Conservation (phyloP, 805 yeast genomes). For the Nadsonia fulvescens region DNA sequence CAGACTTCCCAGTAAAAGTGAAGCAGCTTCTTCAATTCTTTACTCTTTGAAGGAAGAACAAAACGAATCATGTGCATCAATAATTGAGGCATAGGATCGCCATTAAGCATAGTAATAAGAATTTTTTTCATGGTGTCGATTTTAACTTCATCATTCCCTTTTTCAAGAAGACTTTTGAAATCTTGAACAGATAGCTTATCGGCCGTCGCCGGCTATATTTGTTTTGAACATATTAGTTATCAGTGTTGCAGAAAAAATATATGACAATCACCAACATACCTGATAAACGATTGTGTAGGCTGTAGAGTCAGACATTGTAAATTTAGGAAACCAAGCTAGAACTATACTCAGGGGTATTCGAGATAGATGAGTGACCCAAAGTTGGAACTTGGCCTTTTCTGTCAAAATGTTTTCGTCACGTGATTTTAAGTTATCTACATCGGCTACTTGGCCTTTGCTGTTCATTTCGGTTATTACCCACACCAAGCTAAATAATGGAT, state of each 20-base stretch:
- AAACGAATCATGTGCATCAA: conserved; percentile 94
- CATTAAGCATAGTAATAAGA: conserved; percentile 72
- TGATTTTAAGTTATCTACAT: no score
- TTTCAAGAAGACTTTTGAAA: conserved; percentile 63
- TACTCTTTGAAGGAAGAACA: conserved; percentile 89
- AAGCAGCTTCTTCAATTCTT: conserved; percentile 77
- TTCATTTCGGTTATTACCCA: no score
- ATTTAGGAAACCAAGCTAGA: no score
- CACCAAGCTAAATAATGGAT: no score
- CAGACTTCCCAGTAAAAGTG: conserved; percentile 97
- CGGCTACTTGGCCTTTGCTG: no score
- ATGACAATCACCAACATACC: conserved; percentile 8
- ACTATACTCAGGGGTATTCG: no score
- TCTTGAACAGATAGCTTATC: conserved; percentile 41
- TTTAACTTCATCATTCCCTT: conserved; percentile 75
- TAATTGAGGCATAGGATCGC: conserved; percentile 80
- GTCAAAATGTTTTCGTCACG: no score
- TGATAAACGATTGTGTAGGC: conserved; percentile 15
- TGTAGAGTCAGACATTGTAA: conserved; percentile 26
- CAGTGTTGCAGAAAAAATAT: not conserved
- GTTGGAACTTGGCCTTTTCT: no score
- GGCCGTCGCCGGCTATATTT: conserved; percentile 10
- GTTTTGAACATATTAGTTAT: conserved; percentile 1
- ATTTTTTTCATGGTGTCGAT: conserved; percentile 80
- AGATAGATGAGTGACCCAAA: no score